phyloP scores from a whole-genome alignment of 164 flowering plant species.

The Vitis riparia region DNA sequence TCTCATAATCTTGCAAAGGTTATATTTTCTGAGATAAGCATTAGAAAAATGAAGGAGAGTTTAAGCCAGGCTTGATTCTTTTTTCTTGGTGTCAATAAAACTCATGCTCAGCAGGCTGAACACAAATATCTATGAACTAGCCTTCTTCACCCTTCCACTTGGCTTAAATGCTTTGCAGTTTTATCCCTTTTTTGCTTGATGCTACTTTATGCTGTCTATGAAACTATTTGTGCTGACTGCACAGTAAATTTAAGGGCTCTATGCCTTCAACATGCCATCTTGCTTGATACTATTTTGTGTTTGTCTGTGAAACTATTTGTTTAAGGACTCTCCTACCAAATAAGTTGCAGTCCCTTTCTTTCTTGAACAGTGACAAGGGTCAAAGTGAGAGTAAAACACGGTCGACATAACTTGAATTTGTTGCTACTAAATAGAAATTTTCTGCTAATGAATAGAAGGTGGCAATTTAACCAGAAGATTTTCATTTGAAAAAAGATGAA shows the following conservation, averaged over 20 bases:
- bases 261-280: neutral
- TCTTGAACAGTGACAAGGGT: too few relatives aligned
- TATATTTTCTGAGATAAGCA: neutral
- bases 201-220: neutral
- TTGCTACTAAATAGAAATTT: too few relatives aligned
- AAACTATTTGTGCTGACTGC: neutral
- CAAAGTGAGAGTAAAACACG: too few relatives aligned
- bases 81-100: neutral
- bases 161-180: neutral
- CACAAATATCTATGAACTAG: neutral
- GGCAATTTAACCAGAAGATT: too few relatives aligned
- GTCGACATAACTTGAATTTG: too few relatives aligned
- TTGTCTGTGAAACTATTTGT: too few relatives aligned
- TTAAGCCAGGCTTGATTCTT: too few relatives aligned
- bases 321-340: too few relatives aligned
- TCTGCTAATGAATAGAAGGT: too few relatives aligned
- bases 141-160: neutral
- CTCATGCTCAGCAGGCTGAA: neutral
- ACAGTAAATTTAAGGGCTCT: neutral
- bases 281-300: too few relatives aligned
- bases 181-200: neutral
- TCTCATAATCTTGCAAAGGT: slow-evolving; percentile 58
- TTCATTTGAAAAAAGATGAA: too few relatives aligned
- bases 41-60: slow-evolving; percentile 1
- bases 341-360: too few relatives aligned